Conservation (phyloP, 2,329 filamentous ascomycete species). For the Diplodia mutila region DNA sequence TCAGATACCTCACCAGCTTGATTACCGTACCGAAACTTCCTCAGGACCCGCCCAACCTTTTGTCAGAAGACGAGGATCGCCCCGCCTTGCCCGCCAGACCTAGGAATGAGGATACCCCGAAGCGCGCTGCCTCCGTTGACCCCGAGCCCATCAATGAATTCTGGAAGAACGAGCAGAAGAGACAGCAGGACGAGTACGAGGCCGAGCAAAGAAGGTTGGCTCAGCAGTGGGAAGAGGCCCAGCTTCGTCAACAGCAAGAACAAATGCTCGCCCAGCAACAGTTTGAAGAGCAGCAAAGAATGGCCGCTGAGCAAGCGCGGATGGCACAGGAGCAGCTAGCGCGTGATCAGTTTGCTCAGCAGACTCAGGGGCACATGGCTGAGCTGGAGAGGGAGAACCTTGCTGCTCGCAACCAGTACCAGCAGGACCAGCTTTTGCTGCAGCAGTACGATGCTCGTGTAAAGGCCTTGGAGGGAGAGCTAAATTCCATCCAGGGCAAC, state of each 20-base stretch:
- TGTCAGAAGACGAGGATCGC: conserved; percentile 75
- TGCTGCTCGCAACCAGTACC: conserved; percentile 91
- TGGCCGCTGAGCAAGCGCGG: conserved; percentile 85
- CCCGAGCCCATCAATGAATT: conserved; percentile 97
- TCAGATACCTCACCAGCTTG: conserved; percentile 92
- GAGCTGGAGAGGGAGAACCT: conserved; percentile 95
- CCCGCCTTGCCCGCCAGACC: conserved; percentile 82
- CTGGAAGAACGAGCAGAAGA: conserved; percentile 90
- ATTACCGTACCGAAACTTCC: conserved; percentile 96
- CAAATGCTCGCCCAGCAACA: conserved; percentile 85
- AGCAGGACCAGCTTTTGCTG: conserved; percentile 94
- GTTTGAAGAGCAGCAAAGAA: conserved; percentile 94
- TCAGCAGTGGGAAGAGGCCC: conserved; percentile 80
- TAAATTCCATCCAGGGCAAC: conserved; percentile 79
- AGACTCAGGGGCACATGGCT: conserved; percentile 93
- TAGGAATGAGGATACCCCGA: conserved; percentile 67
- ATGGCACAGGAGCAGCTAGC: conserved; percentile 88
- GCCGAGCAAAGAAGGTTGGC: conserved; percentile 89
- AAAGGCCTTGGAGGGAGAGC: conserved; percentile 87
- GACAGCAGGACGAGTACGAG: conserved; percentile 93
- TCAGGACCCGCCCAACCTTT: conserved; percentile 87
- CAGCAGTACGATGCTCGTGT: conserved; percentile 94
- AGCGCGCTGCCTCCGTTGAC: conserved; percentile 60
- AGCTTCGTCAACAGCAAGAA: conserved; percentile 79
- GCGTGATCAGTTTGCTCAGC: conserved; percentile 85